Evolutionary conservation across 2,329 filamentous ascomycete genomes (phyloP), one percentile per base, ranked within the genome.

Genomic region (Sporothrix dimorphospora): DNA sequence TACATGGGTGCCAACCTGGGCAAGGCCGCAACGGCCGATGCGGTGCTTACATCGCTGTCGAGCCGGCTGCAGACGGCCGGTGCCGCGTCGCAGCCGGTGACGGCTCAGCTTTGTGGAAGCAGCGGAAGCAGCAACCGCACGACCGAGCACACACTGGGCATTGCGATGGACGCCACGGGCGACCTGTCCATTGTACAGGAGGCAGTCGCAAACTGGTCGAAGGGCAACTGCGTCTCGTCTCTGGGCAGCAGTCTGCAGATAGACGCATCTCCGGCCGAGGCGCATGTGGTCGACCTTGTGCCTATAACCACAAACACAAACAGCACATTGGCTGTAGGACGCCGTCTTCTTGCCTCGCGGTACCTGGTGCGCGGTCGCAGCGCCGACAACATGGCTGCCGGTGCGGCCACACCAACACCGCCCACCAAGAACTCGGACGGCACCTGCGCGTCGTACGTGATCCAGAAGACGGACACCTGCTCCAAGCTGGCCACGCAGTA

Each of bases 391-490:
- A n/a, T 6, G 49, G n/a, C n/a, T 12, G 38, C n/a, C 14, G 38
- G 21, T 16, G 38, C 59, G 59, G 59, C 59, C 21, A 27, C 40
- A 3, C 38, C 55, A 6, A 40, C 55, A 1, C 21, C 49, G 6
- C 67, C 67, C 1, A 21, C 34, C 34, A 27, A 57, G 34, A 69
- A 69, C 38, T 34, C 67, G 12, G 67, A 69, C 51, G 67, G 67
- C 21, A 57, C 49, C 19, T 69, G 67, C 38, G 49, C 38, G 5
- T 42, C 21, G 42, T 69, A 65, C 45, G 63, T 68, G 14, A 71
- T 71, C 38, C 30, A 71, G 51, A 27, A 71, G 40, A 57, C n/a
- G n/a, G 71, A 71, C 49, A 66, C 45, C 7, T 71, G 70, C 49
- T 63, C 59, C n/a, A 47, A 55, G 34, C 49, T 70, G 51, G 63